Conservation (phyloP, 306 rosid species). For the Citrullus amarus region DNA sequence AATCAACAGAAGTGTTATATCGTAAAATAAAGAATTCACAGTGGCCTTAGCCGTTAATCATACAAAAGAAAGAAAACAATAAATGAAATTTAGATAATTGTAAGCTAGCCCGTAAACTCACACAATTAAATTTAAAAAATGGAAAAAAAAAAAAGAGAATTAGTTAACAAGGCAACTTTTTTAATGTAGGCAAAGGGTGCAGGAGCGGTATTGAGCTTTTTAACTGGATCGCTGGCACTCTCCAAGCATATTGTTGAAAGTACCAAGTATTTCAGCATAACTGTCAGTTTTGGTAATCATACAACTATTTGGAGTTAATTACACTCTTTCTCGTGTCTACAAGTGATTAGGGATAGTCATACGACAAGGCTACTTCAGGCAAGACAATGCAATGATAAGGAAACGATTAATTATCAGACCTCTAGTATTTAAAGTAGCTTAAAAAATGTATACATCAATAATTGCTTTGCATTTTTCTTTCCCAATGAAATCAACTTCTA, state of each 20-base stretch:
- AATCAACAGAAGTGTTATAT: neutral
- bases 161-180: neutral
- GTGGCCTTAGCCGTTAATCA: neutral
- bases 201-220: slow-evolving; percentile 84
- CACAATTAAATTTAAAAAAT: neutral
- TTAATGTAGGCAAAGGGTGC: slow-evolving; percentile 72
- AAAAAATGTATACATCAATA: neutral
- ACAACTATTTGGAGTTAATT: neutral
- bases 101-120: neutral
- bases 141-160: neutral
- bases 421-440: neutral
- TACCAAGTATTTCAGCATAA: slow-evolving; percentile 77
- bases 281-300: slow-evolving; percentile 84
- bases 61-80: neutral
- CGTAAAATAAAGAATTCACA: neutral
- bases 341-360: neutral
- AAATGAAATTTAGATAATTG: slow-evolving; percentile 5
- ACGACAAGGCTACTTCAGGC: neutral
- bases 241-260: slow-evolving; percentile 85
- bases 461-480: neutral
- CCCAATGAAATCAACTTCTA: too few species aligned
- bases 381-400: neutral
- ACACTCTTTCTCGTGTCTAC: neutral
- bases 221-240: slow-evolving; percentile 69
- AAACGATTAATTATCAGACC: neutral